Evolutionary conservation across 192 early-diverging fungal species (phyloP).

Genomic region (Geosiphon pyriformis): DNA sequence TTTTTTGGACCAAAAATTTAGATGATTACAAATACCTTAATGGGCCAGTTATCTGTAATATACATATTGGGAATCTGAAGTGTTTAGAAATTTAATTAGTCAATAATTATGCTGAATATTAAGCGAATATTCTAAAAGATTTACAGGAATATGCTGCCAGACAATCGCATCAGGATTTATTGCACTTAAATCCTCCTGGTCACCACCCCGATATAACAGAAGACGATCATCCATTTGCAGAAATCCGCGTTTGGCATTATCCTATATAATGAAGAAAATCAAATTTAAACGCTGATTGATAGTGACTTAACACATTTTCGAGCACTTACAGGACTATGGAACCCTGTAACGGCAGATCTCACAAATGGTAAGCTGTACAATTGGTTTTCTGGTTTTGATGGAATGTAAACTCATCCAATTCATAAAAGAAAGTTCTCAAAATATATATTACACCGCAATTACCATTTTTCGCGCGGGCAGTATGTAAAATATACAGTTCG

Average conservation of each 20-base stretch:
- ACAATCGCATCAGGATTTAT: constrained; percentile 64
- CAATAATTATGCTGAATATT: neutral
- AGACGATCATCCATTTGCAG: constrained; percentile 65
- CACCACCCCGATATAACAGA: constrained; percentile 59
- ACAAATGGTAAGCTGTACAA: constrained; percentile 54
- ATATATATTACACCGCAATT: neutral
- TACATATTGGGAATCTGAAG: constrained; percentile 64
- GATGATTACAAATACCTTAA: constrained; percentile 51
- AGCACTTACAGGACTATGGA: constrained; percentile 40
- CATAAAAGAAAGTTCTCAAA: neutral
- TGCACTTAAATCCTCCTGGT: constrained; percentile 54
- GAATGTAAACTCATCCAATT: neutral
- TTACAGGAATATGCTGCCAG: constrained; percentile 69
- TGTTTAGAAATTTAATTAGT: neutral
- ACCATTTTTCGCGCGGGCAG: constrained; percentile 4
- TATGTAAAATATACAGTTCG: constrained; percentile 64
- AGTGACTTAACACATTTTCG: constrained; percentile 25
- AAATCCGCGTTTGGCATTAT: constrained; percentile 50
- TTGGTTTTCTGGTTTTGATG: constrained; percentile 21
- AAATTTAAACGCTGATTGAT: neutral
- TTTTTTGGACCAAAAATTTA: too few relatives aligned
- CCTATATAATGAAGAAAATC: constrained; percentile 27
- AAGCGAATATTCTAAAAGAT: neutral
- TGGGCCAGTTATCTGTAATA: constrained; percentile 77
- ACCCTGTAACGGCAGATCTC: constrained; percentile 42